Evolutionary conservation across 805 yeast genomes (phyloP), one percentile per base, ranked within the genome.

Genomic region (Sugiyamaella lignohabitans): DNA sequence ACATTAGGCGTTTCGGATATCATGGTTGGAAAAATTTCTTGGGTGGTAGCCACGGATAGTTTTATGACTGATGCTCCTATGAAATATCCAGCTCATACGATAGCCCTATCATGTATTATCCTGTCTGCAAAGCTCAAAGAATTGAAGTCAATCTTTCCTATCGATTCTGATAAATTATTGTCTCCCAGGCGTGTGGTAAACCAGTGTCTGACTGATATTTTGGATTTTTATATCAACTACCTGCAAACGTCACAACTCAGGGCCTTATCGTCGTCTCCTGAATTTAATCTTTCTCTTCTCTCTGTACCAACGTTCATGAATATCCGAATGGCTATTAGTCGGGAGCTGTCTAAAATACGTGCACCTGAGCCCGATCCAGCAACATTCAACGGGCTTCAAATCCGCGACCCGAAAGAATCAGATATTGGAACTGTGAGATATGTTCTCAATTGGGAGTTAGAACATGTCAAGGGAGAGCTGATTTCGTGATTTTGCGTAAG

Each of bases 31-130:
- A 68, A 73, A 53, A 61, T 78, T 34, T 79, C 84, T 1, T 88
- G 95, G 95, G 63, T 78, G n/a, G 71, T 87, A 1, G 70, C 80
- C n/a, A 78, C 78, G 55, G 97, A 88, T 61, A 69, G 80, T 8
- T 78, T 81, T 59, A 75, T 80, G 46, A 79, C 94, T 1, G 86
- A 84, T 32, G 70, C 83, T 16, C 72, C 79, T 6, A 64, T 88
- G 30, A 80, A 78, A 56, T 73, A 78, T 5, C 93, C 96, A 1
- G 80, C 86, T 2, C 91, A 87, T 60, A 73, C 82, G 22, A 76
- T 83, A 27, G 87, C 96, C 0, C 59, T 86, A 44, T 84, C 87
- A 2, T 73, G 78, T 23, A 63, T 87, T 38, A 76, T 76, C 38
- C 68, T 87, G 23, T 77, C 91, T 1, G 68, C 72, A 37, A 78